These are phyloP conservation scores for Lactarius evosmus DNA, from an alignment of 768 basidiomycete genomes.

Conservation along the genomic window DNA sequence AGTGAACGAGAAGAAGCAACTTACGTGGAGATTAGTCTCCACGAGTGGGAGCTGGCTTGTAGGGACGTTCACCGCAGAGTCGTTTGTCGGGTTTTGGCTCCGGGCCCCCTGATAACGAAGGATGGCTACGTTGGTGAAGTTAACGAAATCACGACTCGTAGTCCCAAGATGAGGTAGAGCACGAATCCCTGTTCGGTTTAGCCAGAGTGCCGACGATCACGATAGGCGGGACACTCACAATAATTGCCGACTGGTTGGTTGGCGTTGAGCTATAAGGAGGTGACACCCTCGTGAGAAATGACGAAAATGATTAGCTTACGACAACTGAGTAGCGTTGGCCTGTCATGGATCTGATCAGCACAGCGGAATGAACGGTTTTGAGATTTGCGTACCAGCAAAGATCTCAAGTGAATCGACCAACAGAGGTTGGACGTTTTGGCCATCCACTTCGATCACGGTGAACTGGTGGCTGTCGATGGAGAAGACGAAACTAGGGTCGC, in stretches of 20 bases:
- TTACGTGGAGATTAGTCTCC: neutral
- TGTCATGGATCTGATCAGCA: neutral
- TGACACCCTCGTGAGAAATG: neutral
- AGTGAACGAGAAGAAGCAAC: neutral
- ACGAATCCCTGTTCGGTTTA: neutral
- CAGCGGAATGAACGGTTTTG: neutral
- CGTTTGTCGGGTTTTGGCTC: neutral
- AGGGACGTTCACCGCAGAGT: neutral
- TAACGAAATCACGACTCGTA: neutral
- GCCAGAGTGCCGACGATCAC: neutral
- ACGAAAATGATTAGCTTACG: neutral
- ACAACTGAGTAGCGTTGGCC: neutral
- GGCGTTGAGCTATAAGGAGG: neutral
- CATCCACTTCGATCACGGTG: slow-evolving; percentile 26
- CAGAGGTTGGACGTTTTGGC: slow-evolving; percentile 21
- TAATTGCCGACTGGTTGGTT: neutral
- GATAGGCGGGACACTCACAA: neutral
- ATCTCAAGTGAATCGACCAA: slow-evolving; percentile 24
- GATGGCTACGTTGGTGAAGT: neutral
- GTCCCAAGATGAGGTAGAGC: neutral
- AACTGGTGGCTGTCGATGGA: slow-evolving; percentile 34
- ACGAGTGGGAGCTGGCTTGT: neutral
- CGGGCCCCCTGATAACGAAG: neutral
- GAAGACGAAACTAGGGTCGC: slow-evolving; percentile 36
- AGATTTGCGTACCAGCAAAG: slow-evolving; percentile 13